These are phyloP conservation scores for Anisodus acutangulus DNA, from an alignment of 257 asterid genomes.

Conservation along the genomic window DNA sequence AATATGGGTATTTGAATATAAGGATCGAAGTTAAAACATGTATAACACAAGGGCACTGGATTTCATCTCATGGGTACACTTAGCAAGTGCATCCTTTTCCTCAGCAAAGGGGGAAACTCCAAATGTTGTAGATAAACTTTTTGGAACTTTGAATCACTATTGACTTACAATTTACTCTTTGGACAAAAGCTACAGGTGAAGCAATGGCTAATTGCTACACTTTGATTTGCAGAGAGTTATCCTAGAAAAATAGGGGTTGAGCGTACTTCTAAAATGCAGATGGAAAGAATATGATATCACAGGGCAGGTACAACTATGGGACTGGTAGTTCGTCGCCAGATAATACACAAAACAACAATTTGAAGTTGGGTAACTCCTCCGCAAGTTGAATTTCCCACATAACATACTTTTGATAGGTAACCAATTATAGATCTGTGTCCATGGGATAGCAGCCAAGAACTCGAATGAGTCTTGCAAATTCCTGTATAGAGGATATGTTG, in stretches of 20 bases:
- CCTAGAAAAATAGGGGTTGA: not conserved
- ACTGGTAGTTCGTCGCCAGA: slow-evolving; percentile 10
- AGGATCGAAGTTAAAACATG: not conserved
- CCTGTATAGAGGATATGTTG: slow-evolving; percentile 39
- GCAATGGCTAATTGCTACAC: not conserved
- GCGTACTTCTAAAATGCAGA: not conserved
- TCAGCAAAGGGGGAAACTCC: not conserved
- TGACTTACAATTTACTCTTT: not conserved
- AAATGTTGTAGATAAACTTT: not conserved
- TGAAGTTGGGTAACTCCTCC: slow-evolving; percentile 6
- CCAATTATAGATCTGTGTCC: slow-evolving; percentile 45
- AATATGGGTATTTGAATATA: not conserved
- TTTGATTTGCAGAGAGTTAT: slow-evolving; percentile 7
- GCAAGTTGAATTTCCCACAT: not conserved
- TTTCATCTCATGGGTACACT: not conserved
- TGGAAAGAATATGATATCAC: slow-evolving; percentile 11
- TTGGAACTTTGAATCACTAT: not conserved
- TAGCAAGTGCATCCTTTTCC: not conserved
- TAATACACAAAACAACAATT: slow-evolving; percentile 21
- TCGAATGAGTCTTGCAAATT: slow-evolving; percentile 63
- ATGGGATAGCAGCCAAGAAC: slow-evolving; percentile 71
- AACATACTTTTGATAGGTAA: not conserved
- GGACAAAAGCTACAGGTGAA: slow-evolving; percentile 20
- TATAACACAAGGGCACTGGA: not conserved
- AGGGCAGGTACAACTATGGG: not conserved